Base-by-base conservation (phyloP, 345 rosid genomes). In the Gossypium sturtianum region DNA sequence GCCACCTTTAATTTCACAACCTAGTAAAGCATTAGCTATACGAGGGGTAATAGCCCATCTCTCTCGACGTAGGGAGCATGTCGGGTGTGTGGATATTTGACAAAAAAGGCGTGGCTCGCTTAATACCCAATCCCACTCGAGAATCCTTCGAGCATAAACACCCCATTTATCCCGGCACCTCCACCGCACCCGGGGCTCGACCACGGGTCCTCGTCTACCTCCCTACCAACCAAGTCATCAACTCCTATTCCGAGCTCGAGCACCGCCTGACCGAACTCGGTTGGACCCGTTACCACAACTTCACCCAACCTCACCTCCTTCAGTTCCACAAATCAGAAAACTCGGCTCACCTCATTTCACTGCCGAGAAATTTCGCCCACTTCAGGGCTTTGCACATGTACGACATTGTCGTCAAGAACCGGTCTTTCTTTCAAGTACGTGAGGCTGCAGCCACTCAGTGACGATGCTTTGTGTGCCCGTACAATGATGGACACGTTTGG, bases 151-250 rank as follows among this genome's bases (percentile, higher is more conserved):
- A 89, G 86, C 79, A 84, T 25, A 87, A 71, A 45, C 85, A 87
- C 43, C 84, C 87, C 29, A 75, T 74, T 19, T 19, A 22, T 12
- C 83, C 83, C 1, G 89, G 88, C 19, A 85, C 89, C 2, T 84
- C 90, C 67, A 89, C 93, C 0, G 93, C 93, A 1, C 93, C 93
- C 0, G 93, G 93, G 19, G 93, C 93, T 43, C 81, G 93, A 7
- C 93, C 93, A 7, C 78, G 84, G 52, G 85, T 89, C 61, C 89
- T 89, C 1, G 90, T 89, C 58, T 89, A 86, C 76, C 82, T 84
- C 13, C 93, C 90, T 0, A 74, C 88, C n/a, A 80, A 86, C 75
- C 89, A 89, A 53, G 87, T 83, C 19, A 87, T 89, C 74, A 64
- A 72, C 27, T 89, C 90, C 62, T 83, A 84, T 76, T 13, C 29